Percentiles rank a stretch among this genome's conserved stretches.
phyloP scores from a whole-genome alignment of 2,329 filamentous ascomycete genomes.

The Fonsecaea erecta region DNA sequence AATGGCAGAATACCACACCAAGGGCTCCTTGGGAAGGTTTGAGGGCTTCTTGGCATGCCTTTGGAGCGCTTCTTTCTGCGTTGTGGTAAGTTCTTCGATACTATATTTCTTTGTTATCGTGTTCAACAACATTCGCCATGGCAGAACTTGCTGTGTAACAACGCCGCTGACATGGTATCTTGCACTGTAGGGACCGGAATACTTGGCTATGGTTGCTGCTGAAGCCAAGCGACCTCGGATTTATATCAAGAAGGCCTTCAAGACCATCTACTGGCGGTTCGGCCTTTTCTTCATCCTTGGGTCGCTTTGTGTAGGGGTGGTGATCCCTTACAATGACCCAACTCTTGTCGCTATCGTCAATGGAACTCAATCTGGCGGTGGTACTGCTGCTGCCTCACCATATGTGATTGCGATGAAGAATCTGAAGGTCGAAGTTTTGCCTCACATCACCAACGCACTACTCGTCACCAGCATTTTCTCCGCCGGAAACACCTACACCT shows the following conservation, averaged over 20 bases:
- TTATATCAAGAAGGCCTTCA: slow-evolving; percentile 73
- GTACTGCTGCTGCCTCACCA: slow-evolving; percentile 61
- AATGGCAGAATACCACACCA: slow-evolving; percentile 66
- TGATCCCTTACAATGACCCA: not conserved
- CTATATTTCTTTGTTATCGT: no score
- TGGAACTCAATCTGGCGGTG: slow-evolving; percentile 33
- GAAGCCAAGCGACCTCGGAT: slow-evolving; percentile 59
- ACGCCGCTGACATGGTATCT: no score
- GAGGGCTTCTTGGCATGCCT: slow-evolving; percentile 43
- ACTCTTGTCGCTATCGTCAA: slow-evolving; percentile 52
- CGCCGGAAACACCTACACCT: slow-evolving; percentile 40
- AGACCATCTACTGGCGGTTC: slow-evolving; percentile 77
- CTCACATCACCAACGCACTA: slow-evolving; percentile 62
- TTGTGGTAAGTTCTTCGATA: slow-evolving; percentile 51
- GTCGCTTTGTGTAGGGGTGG: not conserved
- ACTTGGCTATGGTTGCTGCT: slow-evolving; percentile 58
- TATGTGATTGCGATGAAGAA: slow-evolving; percentile 67
- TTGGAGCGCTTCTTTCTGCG: slow-evolving; percentile 53
- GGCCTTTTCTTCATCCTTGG: not conserved
- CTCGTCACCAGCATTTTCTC: slow-evolving; percentile 45
- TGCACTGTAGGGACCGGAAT: no score
- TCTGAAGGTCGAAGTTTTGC: slow-evolving; percentile 57
- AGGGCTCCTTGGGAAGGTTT: slow-evolving; percentile 57
- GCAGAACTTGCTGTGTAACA: no score
- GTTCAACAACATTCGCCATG: not conserved